Evolutionary conservation across 306 rosid genomes (phyloP), one percentile per base, ranked within the genome.

Genomic region (Dalbergia cultrata): DNA sequence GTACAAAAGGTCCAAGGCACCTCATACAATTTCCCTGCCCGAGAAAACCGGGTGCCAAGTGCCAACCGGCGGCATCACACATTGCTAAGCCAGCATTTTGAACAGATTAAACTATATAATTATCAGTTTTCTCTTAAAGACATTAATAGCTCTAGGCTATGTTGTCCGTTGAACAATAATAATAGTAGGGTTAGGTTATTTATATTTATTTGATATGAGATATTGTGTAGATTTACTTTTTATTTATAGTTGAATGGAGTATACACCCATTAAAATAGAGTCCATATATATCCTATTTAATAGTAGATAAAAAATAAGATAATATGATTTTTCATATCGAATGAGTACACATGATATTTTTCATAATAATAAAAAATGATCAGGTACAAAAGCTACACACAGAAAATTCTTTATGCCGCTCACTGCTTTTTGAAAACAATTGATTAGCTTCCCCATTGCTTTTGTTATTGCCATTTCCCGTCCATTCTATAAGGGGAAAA

Each of bases 341-440:
- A 26, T 26, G 3, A 26, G 3, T 26, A 26, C 2, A 26, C 2
- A 26, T 26, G 2, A 26, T 26, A 26, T 26, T 26, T 26, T 26
- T 26, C 2, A 26, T 26, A 26, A 26, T 26, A 26, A 26, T 26
- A 60, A 47, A 31, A 74, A 56, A 54, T 37, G 37, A 73, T 37
- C 37, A 64, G 61, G 17, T 61, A 47, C 43, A 52, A 81, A 73
- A 73, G 33, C 80, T 79, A 74, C 83, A 82, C 0, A 75, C 68
- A 5, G 76, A 53, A 83, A 88, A 78, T 88, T 86, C 86, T 53
- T 81, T 78, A 83, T 83, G 86, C 87, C 89, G 60, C 62, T 31
- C 86, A 18, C 84, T 75, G 84, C 86, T 81, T 88, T 83, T 44
- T 35, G 34, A 66, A 85, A 77, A 54, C 76, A 83, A 73, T 70